These are phyloP conservation scores for Nitzschia sp. DNA, from an alignment of 108 stramenopile species.

Conservation along the genomic window DNA sequence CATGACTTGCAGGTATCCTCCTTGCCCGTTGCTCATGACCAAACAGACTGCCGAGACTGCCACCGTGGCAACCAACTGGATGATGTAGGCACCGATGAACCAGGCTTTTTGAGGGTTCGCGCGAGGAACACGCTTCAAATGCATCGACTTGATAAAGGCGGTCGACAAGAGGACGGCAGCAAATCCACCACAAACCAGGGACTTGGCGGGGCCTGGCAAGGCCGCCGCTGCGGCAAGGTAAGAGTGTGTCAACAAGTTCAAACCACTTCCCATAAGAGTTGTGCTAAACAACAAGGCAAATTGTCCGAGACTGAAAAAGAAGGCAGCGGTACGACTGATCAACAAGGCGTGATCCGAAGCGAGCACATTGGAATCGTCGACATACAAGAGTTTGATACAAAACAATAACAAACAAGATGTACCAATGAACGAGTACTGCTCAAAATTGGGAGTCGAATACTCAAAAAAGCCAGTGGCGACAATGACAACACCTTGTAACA, in stretches of 20 bases:
- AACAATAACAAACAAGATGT: slow-evolving; percentile 71
- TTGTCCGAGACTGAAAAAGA: slow-evolving; percentile 76
- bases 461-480: slow-evolving; percentile 80
- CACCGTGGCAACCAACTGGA: slow-evolving; percentile 55
- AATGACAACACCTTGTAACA: slow-evolving; percentile 72
- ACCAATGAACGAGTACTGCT: slow-evolving; percentile 70
- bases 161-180: slow-evolving; percentile 64
- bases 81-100: slow-evolving; percentile 65
- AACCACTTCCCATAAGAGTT: slow-evolving; percentile 75
- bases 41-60: slow-evolving; percentile 51
- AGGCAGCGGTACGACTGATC: slow-evolving; percentile 69
- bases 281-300: slow-evolving; percentile 69
- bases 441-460: slow-evolving; percentile 58
- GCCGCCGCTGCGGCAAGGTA: slow-evolving; percentile 78
- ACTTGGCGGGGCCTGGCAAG: slow-evolving; percentile 68
- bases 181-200: slow-evolving; percentile 76
- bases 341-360: slow-evolving; percentile 77
- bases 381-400: slow-evolving; percentile 81
- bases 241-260: slow-evolving; percentile 77
- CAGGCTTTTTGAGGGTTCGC: slow-evolving; percentile 44
- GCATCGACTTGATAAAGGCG: slow-evolving; percentile 82
- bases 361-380: slow-evolving; percentile 55
- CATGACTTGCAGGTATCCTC: slow-evolving; percentile 50
- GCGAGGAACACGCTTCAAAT: slow-evolving; percentile 70
- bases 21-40: slow-evolving; percentile 50